Evolutionary conservation across 2,329 filamentous ascomycete species (phyloP).

Genomic region (Alternaria longipes): DNA sequence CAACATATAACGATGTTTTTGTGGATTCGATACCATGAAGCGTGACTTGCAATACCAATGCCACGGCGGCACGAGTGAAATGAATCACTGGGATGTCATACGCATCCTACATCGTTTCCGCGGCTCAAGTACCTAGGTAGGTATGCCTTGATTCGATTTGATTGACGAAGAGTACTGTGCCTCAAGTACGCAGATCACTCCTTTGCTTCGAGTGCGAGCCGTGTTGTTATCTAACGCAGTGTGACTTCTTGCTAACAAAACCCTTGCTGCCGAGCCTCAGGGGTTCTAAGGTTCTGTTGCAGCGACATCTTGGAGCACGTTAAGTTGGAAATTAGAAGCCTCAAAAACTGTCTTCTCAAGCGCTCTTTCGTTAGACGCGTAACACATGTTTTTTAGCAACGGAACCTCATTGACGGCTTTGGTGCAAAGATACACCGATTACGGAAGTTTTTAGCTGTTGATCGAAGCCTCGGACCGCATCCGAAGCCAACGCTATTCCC

Average conservation of each 20-base stretch:
- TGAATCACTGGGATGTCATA: not conserved
- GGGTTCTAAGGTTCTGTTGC: not conserved
- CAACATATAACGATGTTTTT: not conserved
- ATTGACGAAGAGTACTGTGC: not conserved
- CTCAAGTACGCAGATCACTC: not conserved
- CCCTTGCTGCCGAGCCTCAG: not conserved
- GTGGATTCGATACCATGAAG: not conserved
- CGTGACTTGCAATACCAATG: not conserved
- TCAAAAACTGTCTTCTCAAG: not conserved
- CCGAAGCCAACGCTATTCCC: not conserved
- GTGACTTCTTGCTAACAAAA: not conserved
- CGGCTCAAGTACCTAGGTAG: not conserved
- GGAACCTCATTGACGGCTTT: not conserved
- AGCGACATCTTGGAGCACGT: not conserved
- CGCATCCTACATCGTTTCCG: not conserved
- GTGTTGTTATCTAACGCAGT: not conserved
- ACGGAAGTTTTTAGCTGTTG: not conserved
- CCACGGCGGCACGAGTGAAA: not conserved
- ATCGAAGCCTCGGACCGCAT: not conserved
- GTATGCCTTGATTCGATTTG: not conserved
- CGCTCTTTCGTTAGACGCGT: not conserved
- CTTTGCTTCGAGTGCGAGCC: not conserved
- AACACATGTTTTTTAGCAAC: not conserved
- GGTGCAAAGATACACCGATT: not conserved
- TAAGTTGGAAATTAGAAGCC: not conserved